Evolutionary conservation across 768 basidiomycete genomes (phyloP), one percentile per base, ranked within the genome.

Genomic region (Agaricus sinodeliciosus): DNA sequence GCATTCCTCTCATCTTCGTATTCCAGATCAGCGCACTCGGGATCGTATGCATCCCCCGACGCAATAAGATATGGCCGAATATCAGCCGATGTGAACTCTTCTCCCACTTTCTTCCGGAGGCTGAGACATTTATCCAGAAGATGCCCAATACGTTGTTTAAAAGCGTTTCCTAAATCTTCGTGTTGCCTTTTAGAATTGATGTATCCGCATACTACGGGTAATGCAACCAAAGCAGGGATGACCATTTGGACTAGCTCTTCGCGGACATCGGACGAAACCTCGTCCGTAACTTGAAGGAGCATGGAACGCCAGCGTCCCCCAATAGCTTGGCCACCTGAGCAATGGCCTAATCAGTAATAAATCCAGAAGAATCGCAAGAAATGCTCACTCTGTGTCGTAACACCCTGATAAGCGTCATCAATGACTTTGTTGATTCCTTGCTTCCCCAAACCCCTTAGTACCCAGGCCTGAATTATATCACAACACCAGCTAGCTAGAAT

Each of bases 281-380:
- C 55, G 48, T 58, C 34, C 37, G 57, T 31, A 46, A 62, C 47
- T 57, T 57, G 51, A 9, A 59, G 59, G 5, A 71, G 69, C 37
- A 76, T 59, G n/a, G 73, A 67, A 8, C 73, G 68, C 73, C 75
- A 77, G 42, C 71, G 65, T 18, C 72, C 70, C 4, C 71, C 65
- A 19, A 75, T 63, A 5, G 73, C 67, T 51, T 76, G 73, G 26
- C 69, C 71, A 60, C 74, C 75, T 76, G 51, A 44, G 40, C 3
- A 16, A 19, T 25, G 2, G 25, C 8, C 9, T 25, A 25, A 4
- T 18, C 5, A 44, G 43, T 8, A 19, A 44, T 22, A 13, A 19
- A 26, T 13, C 26, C 22, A 11, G 22, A 26, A 9, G 9, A 15
- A 27, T 6, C 2, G 8, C 27, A n/a, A 18, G 31, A 27, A n/a